Conservation (phyloP, 78 protist species). For the Monosiga brevicollis region DNA sequence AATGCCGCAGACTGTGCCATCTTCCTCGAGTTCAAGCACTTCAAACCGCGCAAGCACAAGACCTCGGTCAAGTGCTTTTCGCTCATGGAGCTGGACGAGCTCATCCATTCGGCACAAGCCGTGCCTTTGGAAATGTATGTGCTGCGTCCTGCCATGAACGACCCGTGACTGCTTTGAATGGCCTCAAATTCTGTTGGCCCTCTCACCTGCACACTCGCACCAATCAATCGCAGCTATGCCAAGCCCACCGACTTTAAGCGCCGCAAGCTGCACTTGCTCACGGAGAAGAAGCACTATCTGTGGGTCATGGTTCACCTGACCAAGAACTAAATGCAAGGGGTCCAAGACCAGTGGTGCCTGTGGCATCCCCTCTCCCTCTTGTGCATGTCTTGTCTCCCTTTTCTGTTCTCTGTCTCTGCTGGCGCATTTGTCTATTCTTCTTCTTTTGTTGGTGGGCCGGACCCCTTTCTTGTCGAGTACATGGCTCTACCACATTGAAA, state of each 20-base stretch:
- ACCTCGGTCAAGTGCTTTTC: neutral
- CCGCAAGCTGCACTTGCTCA: neutral
- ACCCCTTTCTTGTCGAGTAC: no score
- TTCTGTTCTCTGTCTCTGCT: no score
- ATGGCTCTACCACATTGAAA: no score
- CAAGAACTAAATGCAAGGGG: no score
- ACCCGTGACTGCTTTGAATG: no score
- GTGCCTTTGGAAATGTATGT: neutral
- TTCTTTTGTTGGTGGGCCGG: no score
- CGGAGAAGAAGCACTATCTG: neutral
- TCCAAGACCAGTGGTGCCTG: no score
- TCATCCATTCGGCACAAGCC: neutral
- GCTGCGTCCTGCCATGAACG: no score
- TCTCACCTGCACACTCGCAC: neutral
- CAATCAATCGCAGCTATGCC: neutral
- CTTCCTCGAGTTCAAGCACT: neutral
- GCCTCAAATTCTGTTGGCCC: neutral
- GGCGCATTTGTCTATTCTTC: no score
- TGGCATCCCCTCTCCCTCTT: no score
- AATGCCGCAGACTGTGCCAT: neutral
- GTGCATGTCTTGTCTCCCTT: no score
- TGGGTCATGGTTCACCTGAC: neutral
- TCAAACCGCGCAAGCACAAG: neutral
- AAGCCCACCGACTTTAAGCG: neutral
- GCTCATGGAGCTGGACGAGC: neutral